Evolutionary conservation across 371 early-diverging fungal genomes (phyloP), one percentile per base, ranked within the genome.

Genomic region (Mortierella sp.): DNA sequence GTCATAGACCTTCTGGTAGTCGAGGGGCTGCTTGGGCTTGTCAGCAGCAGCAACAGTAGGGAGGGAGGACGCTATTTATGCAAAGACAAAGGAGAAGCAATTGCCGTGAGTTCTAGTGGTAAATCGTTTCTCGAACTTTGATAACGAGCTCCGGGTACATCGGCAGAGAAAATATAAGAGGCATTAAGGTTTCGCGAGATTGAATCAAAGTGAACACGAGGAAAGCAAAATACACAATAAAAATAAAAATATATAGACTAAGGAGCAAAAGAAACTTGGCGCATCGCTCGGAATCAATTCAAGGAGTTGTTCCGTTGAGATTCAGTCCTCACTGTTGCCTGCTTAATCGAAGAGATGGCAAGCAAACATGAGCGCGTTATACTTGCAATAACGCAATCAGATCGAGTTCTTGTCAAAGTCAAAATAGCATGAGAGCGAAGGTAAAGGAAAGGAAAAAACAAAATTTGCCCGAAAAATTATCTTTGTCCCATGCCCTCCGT

Each of bases 1-100:
- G 74, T 93, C 89, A 86, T 95, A 95, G 63, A 95, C 88, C 65
- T 87, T 82, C 72, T 90, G 85, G 85, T 93, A 92, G 70, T 92
- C 88, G 41, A 88, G 71, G 9, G 83, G 78, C 72, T 85, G 85
- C 68, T 83, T 80, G 59, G 77, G 72, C 69, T 71, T 70, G 59
- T 78, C 76, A 32, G 72, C 80, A 65, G 68, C 72, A 62, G 63
- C 76, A 63, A 24, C 69, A 38, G 57, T 64, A 21, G 33, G 53
- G 58, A 87, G 86, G 33, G 84, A 71, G 32, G 87, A 84, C 43
- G 52, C 78, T 78, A 65, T 50, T 50, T n/a, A n/a, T n/a, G 50
- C 7, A 50, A 50, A 50, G 43, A 43, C 13, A 43, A 13, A 43
- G 13, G 43, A 5, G 43, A 84, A 28, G 32, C 28, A 28, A 28